Evolutionary conservation across 1,139 yeast genomes (phyloP).

Genomic region (Magnusiomyces tetraspermus): DNA sequence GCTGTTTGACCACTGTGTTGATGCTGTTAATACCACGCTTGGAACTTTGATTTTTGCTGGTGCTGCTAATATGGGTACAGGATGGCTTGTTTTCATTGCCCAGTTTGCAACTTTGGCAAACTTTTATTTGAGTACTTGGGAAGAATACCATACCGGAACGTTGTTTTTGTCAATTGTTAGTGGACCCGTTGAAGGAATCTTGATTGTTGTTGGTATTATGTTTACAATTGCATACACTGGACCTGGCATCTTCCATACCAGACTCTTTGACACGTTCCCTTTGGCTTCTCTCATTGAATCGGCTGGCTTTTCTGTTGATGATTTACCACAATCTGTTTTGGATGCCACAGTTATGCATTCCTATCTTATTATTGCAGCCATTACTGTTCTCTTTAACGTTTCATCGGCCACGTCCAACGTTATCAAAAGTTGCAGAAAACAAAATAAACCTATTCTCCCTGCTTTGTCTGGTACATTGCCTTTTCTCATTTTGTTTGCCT

Average conservation of each 20-base stretch:
- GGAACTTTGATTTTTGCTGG: conserved; percentile 67
- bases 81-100: conserved; percentile 49
- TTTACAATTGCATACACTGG: conserved; percentile 60
- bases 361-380: conserved; percentile 43
- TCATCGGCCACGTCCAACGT: conserved; percentile 68
- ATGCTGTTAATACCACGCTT: conserved; percentile 80
- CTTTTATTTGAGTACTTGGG: conserved; percentile 91
- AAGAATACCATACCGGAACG: conserved; percentile 85
- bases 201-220: conserved; percentile 50
- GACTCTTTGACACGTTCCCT: conserved; percentile 17
- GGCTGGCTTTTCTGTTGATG: conserved; percentile 6
- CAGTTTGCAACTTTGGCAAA: conserved; percentile 71
- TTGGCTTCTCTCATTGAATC: conserved; percentile 19
- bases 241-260: conserved; percentile 52
- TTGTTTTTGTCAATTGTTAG: conserved; percentile 70
- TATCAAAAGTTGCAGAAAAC: conserved; percentile 39
- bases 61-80: conserved; percentile 62
- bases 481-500: conserved; percentile 53
- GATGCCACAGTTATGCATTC: conserved; percentile 33
- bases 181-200: conserved; percentile 93
- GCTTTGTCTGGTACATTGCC: conserved; percentile 64
- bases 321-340: conserved; percentile 12
- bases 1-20: conserved; percentile 84
- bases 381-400: conserved; percentile 61
- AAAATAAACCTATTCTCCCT: conserved; percentile 27